Percentiles rank a stretch among this genome's conserved stretches.
These are phyloP conservation scores for Leccinum barrowsii DNA, from an alignment of 768 basidiomycete species.

Conservation along the genomic window DNA sequence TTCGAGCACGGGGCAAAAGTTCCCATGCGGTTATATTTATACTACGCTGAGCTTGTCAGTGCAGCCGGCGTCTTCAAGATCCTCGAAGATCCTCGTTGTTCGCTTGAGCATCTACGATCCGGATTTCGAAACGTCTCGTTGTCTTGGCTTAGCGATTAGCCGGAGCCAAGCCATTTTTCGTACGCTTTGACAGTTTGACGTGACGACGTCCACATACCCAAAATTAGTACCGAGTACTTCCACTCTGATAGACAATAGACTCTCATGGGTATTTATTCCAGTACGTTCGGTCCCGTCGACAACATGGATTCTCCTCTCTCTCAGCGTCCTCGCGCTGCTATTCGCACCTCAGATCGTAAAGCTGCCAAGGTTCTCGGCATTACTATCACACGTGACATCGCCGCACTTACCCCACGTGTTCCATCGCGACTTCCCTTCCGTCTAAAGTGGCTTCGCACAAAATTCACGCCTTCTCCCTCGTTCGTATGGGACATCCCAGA, in stretches of 20 bases:
- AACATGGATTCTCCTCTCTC: not conserved
- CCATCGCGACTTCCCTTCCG: not conserved
- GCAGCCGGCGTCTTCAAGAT: not conserved
- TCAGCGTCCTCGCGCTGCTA: not conserved
- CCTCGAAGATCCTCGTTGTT: not conserved
- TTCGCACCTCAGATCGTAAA: not conserved
- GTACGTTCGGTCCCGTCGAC: not conserved
- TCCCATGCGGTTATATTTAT: not conserved
- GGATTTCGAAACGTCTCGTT: not conserved
- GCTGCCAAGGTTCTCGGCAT: not conserved
- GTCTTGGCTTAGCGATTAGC: not conserved
- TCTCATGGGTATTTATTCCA: not conserved
- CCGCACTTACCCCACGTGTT: not conserved
- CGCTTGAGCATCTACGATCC: not conserved
- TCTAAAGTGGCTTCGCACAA: not conserved
- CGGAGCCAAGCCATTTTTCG: not conserved
- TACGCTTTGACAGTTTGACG: too few relatives aligned
- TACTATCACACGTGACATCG: not conserved
- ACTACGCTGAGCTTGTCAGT: not conserved
- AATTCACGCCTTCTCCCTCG: not conserved
- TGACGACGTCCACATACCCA: too few relatives aligned
- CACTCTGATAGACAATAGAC: not conserved
- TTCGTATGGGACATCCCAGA: constrained; percentile 18
- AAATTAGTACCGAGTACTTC: too few relatives aligned
- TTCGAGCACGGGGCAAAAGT: not conserved